A percentile compares a stretch with the other conserved stretches of the same genome.
phyloP scores from a whole-genome alignment of 257 asterid species.

The Buddleja alternifolia region DNA sequence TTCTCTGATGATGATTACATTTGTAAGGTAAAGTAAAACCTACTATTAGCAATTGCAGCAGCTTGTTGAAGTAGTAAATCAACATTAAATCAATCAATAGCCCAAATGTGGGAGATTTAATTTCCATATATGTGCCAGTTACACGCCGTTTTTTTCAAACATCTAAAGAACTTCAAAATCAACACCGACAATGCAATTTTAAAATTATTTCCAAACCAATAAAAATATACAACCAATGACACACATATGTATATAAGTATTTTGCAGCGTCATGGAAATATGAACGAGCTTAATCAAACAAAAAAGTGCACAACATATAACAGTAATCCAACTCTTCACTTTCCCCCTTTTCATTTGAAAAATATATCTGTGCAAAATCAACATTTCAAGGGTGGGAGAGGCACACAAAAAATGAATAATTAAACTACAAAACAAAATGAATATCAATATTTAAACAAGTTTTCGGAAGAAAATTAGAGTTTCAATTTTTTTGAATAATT shows the following conservation, averaged over 20 bases:
- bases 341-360: background rate
- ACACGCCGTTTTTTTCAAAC: background rate
- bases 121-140: background rate
- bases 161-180: background rate
- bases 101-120: background rate
- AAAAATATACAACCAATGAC: background rate
- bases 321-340: background rate
- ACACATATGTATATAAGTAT: background rate
- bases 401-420: background rate
- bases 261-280: background rate
- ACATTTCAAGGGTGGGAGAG: background rate
- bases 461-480: background rate
- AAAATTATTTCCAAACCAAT: no score
- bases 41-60: background rate
- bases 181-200: no score
- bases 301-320: background rate
- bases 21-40: background rate
- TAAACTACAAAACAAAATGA: slow-evolving; percentile 6
- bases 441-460: background rate
- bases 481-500: background rate
- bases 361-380: background rate
- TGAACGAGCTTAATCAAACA: background rate
- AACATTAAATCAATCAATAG: background rate
- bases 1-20: background rate
- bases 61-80: background rate